Base-by-base conservation (phyloP, 2,329 filamentous ascomycete species). In the Xylaria sp. region DNA sequence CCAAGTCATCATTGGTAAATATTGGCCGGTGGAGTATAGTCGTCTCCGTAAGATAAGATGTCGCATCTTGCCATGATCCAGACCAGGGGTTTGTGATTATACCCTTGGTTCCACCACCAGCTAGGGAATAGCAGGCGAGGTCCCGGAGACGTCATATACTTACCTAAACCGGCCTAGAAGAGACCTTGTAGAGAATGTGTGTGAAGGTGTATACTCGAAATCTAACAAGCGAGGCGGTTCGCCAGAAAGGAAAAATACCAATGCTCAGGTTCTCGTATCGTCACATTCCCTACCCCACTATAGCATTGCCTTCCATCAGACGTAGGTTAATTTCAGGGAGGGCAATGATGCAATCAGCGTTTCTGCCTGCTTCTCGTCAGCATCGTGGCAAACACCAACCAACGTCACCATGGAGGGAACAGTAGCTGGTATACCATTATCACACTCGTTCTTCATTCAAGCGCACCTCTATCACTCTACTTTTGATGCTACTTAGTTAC, bases 211-310 rank as follows among this genome's bases (percentile, higher is more conserved):
- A 25, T 20, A 43, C 41, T 33, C 23, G 25, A 20, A 46, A 12
- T n/a, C 23, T 25, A 25, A 58, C 33, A 8, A 46, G 15, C 43
- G 13, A 62, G 18, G 31, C 18, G 15, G 48, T 41, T 48, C 15
- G 41, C n/a, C 20, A 3, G 41, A 51, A 61, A 31, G 2, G 20
- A 41, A 55, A 61, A 58, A 43, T 28, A 6, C 48, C n/a, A 41
- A 41, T 56, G 8, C 23, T n/a, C 52, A 52, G 48, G 46, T 43
- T 68, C 10, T 20, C 15, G 46, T 43, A 60, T 46, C 60, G 46
- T 65, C 62, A 51, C 39, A 49, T 58, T 31, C 20, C n/a, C 23
- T 56, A 63, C 68, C 68, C 68, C 68, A 41, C 68, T 55, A 63
- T 58, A n/a, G 48, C 36, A 33, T 59, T 51, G 60, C 43, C 31